Conservation (phyloP, 495 filamentous ascomycete species). For the Letharia columbiana region DNA sequence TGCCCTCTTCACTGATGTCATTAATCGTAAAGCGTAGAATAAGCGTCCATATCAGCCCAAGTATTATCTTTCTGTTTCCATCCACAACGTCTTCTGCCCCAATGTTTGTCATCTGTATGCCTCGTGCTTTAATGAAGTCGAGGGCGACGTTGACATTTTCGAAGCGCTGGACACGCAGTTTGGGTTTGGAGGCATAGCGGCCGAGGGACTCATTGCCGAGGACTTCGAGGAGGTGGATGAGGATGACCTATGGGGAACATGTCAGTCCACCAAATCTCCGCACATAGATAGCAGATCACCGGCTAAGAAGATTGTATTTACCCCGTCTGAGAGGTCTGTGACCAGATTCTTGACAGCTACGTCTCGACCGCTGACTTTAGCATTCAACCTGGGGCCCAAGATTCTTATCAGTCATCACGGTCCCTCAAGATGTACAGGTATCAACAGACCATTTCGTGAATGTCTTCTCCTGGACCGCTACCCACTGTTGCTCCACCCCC, state of each 20-base stretch:
- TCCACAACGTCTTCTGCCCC: constrained; percentile 98
- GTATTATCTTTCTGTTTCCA: constrained; percentile 93
- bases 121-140: constrained; percentile 80
- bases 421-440: background rate
- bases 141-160: constrained; percentile 96
- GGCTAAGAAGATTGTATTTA: constrained; percentile 38
- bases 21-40: constrained; percentile 97
- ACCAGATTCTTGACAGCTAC: constrained; percentile 75
- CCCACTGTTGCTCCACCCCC: constrained; percentile 79
- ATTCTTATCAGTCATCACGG: background rate
- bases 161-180: constrained; percentile 92
- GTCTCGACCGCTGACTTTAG: constrained; percentile 70
- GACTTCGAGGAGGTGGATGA: constrained; percentile 95
- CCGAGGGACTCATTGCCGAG: constrained; percentile 88
- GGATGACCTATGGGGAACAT: constrained; percentile 54
- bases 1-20: constrained; percentile 95
- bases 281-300: background rate
- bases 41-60: constrained; percentile 94
- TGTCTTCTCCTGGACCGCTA: constrained; percentile 97
- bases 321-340: constrained; percentile 83
- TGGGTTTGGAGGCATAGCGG: constrained; percentile 90
- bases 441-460: constrained; percentile 85
- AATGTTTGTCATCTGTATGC: constrained; percentile 97
- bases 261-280: background rate
- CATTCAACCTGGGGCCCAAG: constrained; percentile 67